These are phyloP conservation scores for Chytriomyces confervae DNA, from an alignment of 192 early-diverging fungal species.

Conservation along the genomic window DNA sequence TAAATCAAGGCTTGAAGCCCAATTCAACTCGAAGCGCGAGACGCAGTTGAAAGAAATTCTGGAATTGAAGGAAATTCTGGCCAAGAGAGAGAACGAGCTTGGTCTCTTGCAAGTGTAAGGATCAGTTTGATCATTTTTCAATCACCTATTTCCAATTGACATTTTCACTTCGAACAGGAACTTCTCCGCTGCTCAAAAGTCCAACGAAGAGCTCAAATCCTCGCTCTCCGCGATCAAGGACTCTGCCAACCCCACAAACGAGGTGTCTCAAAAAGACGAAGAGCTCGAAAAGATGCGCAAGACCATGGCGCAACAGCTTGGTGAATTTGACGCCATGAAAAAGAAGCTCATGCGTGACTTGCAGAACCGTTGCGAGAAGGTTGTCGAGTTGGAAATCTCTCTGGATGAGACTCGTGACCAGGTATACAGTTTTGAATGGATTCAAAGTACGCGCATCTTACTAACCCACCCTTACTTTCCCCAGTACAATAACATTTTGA, in stretches of 20 bases:
- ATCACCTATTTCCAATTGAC: not conserved
- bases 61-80: conserved; percentile 70
- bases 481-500: conserved; percentile 86
- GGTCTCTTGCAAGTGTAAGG: conserved; percentile 37
- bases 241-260: conserved; percentile 40
- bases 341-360: conserved; percentile 98
- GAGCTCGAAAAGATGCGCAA: conserved; percentile 82
- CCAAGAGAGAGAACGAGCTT: conserved; percentile 61
- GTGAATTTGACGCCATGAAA: conserved; percentile 98
- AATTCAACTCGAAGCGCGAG: conserved; percentile 81
- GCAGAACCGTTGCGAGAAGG: conserved; percentile 96
- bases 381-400: conserved; percentile 96
- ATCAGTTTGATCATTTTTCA: not conserved
- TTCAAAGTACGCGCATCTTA: not conserved
- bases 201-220: conserved; percentile 66
- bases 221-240: conserved; percentile 54
- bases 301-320: conserved; percentile 79
- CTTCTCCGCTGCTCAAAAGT: conserved; percentile 61
- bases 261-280: conserved; percentile 68
- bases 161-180: conserved; percentile 19
- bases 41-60: conserved; percentile 76
- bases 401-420: conserved; percentile 92
- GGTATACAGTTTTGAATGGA: conserved; percentile 4
- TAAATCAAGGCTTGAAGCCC: conserved; percentile 81
- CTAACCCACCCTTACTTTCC: not conserved